Percentiles rank a stretch among this genome's conserved stretches.
phyloP scores from a whole-genome alignment of 1,139 yeast genomes.

The Komagataea norvegica region DNA sequence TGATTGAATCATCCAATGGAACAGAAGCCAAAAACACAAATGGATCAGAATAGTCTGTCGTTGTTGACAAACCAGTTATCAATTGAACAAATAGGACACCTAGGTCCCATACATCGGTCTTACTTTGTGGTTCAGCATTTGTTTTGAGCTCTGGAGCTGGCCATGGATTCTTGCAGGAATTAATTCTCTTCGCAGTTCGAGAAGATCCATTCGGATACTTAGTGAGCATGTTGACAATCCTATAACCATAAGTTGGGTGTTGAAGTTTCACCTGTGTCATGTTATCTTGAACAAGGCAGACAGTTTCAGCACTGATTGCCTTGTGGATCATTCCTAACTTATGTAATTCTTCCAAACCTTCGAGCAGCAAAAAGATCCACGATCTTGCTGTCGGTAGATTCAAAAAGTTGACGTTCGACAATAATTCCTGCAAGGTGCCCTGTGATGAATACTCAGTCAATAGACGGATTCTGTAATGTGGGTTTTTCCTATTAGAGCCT shows the following conservation, averaged over 20 bases:
- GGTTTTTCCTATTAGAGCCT: conserved; percentile 28
- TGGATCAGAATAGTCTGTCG: conserved; percentile 54
- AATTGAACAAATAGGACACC: conserved; percentile 76
- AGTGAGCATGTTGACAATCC: conserved; percentile 54
- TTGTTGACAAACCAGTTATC: conserved; percentile 58
- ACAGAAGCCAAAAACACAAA: conserved; percentile 51
- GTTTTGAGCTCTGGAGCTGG: conserved; percentile 67
- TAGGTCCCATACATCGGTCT: conserved; percentile 90
- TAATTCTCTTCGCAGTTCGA: conserved; percentile 20
- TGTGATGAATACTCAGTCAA: conserved; percentile 61
- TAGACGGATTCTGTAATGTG: conserved; percentile 59
- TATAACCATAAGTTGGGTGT: conserved; percentile 68
- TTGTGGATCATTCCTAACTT: conserved; percentile 77
- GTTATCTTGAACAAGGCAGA: conserved; percentile 50
- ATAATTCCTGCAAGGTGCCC: conserved; percentile 59
- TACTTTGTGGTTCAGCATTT: conserved; percentile 51
- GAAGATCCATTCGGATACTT: conserved; percentile 41
- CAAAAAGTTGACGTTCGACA: conserved; percentile 65
- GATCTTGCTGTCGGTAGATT: conserved; percentile 73
- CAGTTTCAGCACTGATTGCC: conserved; percentile 56
- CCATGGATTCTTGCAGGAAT: conserved; percentile 44
- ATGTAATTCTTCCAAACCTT: conserved; percentile 79
- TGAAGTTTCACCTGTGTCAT: conserved; percentile 57
- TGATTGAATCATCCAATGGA: conserved; percentile 48
- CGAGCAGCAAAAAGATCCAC: conserved; percentile 85